phyloP scores from a whole-genome alignment of 441 rosid species.

The Syzygium syzygioides region DNA sequence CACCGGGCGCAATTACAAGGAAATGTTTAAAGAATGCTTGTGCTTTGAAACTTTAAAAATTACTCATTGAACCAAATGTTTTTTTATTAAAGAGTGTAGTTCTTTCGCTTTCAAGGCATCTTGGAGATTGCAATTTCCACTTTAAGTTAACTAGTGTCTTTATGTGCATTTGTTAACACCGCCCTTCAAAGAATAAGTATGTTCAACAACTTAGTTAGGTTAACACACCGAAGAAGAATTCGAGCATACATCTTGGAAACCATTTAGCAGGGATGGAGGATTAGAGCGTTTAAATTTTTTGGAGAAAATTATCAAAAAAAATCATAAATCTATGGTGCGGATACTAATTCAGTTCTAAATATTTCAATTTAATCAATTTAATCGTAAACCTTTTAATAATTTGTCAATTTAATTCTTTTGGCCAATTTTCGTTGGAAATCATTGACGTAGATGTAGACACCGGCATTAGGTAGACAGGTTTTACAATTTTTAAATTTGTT shows the following conservation, averaged over 20 bases:
- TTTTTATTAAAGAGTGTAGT: background rate
- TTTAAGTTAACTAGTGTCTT: background rate
- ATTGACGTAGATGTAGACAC: background rate
- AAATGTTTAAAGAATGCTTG: background rate
- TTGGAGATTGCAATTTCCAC: background rate
- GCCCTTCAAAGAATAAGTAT: background rate
- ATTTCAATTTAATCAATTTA: background rate
- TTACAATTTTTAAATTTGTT: no score
- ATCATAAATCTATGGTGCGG: rapidly evolving
- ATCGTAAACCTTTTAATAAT: background rate
- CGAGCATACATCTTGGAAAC: background rate
- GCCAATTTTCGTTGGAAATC: background rate
- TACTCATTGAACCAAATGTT: background rate
- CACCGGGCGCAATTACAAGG: background rate
- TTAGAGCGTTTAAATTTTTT: background rate
- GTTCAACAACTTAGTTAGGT: background rate
- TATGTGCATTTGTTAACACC: background rate
- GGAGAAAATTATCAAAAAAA: background rate
- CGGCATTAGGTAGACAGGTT: rapidly evolving
- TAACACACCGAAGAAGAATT: background rate
- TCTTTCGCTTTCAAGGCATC: background rate
- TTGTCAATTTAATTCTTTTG: rapidly evolving
- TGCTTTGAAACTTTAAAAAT: background rate
- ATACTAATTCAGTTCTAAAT: background rate
- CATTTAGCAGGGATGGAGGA: background rate